Evolutionary conservation across 179 eudicot species (phyloP), one percentile per base, ranked within the genome.

Genomic region (Spinacia oleracea): DNA sequence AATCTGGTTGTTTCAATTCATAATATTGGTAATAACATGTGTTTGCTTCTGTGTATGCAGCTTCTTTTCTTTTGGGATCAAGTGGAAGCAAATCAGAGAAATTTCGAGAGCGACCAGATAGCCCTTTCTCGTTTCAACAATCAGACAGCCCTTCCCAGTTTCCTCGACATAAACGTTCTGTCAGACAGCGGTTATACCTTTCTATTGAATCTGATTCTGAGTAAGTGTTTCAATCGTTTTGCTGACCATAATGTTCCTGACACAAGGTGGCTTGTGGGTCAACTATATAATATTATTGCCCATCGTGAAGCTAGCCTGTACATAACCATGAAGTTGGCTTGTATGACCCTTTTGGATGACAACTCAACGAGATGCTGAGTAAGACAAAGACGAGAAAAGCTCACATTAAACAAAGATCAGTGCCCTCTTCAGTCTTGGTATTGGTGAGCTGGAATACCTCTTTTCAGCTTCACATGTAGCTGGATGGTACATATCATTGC

Each of bases 101-200:
- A 83, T 75, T 76, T 75, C 88, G 92, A 84, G 91, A 88, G 76
- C 81, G 90, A 83, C 83, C 93, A 7, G 93, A 84, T 62, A 89
- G 93, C 85, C 93, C 95, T 78, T 88, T 95, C 80, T 63, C 87
- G 69, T 53, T 53, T 53, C 58, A 87, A 76, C 81, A 87, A 84
- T 83, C 93, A 11, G 93, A 85, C 62, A 89, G 93, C 85, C 94
- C 95, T 78, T 89, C 93, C 81, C 60, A 87, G 66, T 86, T 87
- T 84, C 93, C 97, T 66, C 97, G 91, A 14, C 91, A 86, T 70
- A 81, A 84, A 70, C 97, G 97, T 50, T 90, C 97, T 74, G 96
- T 90, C 55, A 89, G 90, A 84, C 96, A 85, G 38, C 87, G 92
- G 72, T 74, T 88, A 55, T 85, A 78, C 79, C 85, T 91, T 29